Evolutionary conservation across 352 stramenopile genomes (phyloP).

Genomic region (Globisporangium cylindrosporum): DNA sequence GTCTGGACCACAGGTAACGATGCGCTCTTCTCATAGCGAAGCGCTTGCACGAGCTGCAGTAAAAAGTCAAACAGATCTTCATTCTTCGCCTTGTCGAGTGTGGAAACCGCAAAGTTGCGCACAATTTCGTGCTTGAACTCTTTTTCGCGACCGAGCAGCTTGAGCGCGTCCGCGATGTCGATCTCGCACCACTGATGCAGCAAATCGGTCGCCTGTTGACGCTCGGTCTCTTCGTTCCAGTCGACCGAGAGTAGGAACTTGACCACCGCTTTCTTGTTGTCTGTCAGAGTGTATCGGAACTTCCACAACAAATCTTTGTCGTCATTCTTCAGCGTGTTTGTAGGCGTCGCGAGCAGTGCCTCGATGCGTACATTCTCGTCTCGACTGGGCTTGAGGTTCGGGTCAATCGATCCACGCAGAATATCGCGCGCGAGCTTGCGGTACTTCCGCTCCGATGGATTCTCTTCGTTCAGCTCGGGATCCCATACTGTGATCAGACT

Average conservation of each 20-base stretch:
- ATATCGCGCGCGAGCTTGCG: constrained; percentile 95
- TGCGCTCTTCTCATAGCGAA: constrained; percentile 87
- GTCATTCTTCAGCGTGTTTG: constrained; percentile 91
- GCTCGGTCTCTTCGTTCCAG: constrained; percentile 97
- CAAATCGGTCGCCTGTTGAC: constrained; percentile 90
- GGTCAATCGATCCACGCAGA: constrained; percentile 95
- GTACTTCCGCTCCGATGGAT: constrained; percentile 97
- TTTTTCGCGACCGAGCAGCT: constrained; percentile 92
- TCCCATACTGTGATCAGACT: constrained; percentile 82
- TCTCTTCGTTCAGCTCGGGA: constrained; percentile 85
- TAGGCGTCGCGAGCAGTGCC: constrained; percentile 89
- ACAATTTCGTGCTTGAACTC: constrained; percentile 91
- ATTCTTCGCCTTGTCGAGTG: constrained; percentile 93
- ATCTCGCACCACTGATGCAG: constrained; percentile 89
- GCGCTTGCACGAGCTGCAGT: constrained; percentile 97
- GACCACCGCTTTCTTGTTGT: constrained; percentile 94
- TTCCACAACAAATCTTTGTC: constrained; percentile 95
- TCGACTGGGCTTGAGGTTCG: constrained; percentile 95
- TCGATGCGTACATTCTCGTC: constrained; percentile 93
- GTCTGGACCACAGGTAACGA: constrained; percentile 23
- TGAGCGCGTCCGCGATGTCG: constrained; percentile 97
- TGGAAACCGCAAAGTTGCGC: constrained; percentile 96
- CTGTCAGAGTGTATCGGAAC: constrained; percentile 95
- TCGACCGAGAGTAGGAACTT: constrained; percentile 98
- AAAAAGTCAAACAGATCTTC: constrained; percentile 97